phyloP scores from a whole-genome alignment of 306 rosid genomes.

The Vigna unguiculata region DNA sequence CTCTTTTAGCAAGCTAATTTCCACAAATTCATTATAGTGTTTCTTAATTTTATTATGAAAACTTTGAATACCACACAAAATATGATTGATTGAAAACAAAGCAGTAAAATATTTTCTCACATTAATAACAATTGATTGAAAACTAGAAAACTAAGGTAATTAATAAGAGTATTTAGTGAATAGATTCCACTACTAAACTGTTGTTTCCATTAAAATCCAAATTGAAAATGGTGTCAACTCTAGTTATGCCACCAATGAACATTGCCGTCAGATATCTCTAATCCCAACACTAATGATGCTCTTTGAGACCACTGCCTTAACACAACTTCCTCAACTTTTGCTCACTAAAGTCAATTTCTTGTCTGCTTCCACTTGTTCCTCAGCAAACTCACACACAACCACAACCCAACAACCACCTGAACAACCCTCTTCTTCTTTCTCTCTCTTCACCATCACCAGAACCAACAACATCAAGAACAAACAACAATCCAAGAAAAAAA shows the following conservation, averaged over 20 bases:
- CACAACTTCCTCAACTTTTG: background rate
- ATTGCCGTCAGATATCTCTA: conserved; percentile 15
- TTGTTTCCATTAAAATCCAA: background rate
- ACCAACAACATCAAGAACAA: background rate
- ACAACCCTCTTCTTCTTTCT: background rate
- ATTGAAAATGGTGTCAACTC: background rate
- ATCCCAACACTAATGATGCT: conserved; percentile 15
- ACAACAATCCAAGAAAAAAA: background rate
- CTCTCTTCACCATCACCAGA: background rate
- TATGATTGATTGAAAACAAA: background rate
- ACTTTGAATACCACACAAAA: background rate
- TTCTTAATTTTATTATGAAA: background rate
- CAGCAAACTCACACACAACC: background rate
- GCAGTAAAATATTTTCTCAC: too few species aligned
- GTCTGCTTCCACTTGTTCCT: conserved; percentile 2
- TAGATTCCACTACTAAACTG: background rate
- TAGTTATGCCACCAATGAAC: background rate
- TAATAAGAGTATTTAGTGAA: background rate
- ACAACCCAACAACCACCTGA: background rate
- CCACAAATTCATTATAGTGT: background rate
- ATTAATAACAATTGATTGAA: background rate
- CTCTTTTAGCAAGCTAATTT: background rate
- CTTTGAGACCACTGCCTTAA: background rate
- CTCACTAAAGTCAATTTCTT: background rate
- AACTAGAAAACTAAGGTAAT: background rate